Evolutionary conservation across 129 eudicot species (phyloP), one percentile per base, ranked within the genome.

Genomic region (Heracleum sosnowskyi): DNA sequence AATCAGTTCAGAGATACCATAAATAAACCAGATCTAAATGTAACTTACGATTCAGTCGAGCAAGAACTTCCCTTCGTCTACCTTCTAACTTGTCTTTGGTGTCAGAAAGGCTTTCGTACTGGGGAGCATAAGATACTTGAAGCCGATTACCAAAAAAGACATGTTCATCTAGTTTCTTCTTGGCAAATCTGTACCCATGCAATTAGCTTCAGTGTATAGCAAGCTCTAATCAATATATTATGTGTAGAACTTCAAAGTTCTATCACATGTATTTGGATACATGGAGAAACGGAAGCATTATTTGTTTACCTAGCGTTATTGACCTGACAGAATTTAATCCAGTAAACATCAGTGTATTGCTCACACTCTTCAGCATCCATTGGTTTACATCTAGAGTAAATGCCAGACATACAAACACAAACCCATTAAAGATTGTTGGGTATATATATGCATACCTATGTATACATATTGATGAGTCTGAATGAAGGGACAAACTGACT

Each of bases 321-420:
- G 82, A 92, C 83, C 76, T 84, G 92, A 66, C 44, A 84, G 87
- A 91, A 95, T 89, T 92, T 95, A 81, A 95, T 90, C 99, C 97
- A 95, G 79, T 85, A 95, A 63, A 95, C 97, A 77, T 95, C 99
- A 37, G 99, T 92, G 76, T 74, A 92, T 26, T 82, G 81, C 82
- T 92, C 97, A 85, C 97, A 95, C n/a, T 95, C 99, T 84, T 90
- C 99, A 80, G 92, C 97, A 86, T 95, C 99, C 90, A 92, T 87
- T 44, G 99, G 97, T 78, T 91, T 77, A 83, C 94, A 90, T 82
- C 98, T 93, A 87, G 70, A 84, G 47, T 20, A 66, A 83, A 75
- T 74, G 71, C 40, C 36, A 76, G 16, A 66, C 28, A 41, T 5
- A 22, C 55, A 69, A 68, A 81, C 35, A 55, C 57, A 42, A 42